Evolutionary conservation across 2,329 filamentous ascomycete genomes (phyloP), one percentile per base, ranked within the genome.

Genomic region (Whalleya microplaca): DNA sequence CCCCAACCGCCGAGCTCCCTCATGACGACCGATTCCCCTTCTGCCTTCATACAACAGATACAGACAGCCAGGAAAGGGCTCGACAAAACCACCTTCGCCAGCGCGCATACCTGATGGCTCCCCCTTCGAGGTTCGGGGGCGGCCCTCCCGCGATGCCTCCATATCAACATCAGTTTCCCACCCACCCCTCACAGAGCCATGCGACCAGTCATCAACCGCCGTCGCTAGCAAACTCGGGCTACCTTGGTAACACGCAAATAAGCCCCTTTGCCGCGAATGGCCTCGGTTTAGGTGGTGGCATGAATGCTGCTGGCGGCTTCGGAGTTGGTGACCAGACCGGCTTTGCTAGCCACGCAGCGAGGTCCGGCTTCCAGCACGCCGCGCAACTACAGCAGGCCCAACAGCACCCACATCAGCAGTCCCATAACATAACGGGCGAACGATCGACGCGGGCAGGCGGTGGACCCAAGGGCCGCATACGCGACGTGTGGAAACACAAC

Each of bases 401-500:
- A 59, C 84, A 84, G 48, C 82, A 86, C 59, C 76, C 79, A 58
- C 78, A 84, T 56, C 83, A 81, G 37, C 66, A 69, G 23, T 63
- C 69, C 14, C 70, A 72, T 40, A 63, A 52, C 44, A 62, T 70
- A 41, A 62, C 63, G 6, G 71, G 72, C 29, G 79, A 80, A 56
- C 64, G 69, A 21, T 53, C 61, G 45, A 63, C 66, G 12, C 69
- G 65, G 58, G 48, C 61, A 75, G 74, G 73, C 85, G 84, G 75
- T 72, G 72, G 55, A 58, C 83, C 83, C 18, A 91, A 92, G 69
- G 85, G 87, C 60, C 84, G 92, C 72, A 98, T 98, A 87, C 85
- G 93, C 63, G 94, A 99, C 69, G 95, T 99, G 41, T 99, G 95
- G 95, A 90, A 89, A 72, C 86, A 92, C 66, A 98, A 98, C 69